Conservation (phyloP, 2,329 filamentous ascomycete species). For the Diatrype stigma region DNA sequence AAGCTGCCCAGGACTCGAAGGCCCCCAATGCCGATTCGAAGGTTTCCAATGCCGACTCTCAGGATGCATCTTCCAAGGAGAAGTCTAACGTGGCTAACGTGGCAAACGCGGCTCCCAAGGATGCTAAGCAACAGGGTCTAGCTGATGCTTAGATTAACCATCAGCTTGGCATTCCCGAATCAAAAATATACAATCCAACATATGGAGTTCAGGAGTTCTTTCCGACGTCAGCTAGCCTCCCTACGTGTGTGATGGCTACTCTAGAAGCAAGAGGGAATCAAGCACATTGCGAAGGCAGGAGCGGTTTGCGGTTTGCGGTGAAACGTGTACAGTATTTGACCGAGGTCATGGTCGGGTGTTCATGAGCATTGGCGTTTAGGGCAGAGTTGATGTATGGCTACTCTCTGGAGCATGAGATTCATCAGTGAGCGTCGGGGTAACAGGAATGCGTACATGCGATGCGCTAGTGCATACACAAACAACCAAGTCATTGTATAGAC, state of each 20-base stretch:
- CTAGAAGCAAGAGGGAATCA: background rate
- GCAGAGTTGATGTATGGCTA: background rate
- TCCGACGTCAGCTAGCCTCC: background rate
- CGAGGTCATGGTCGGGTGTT: background rate
- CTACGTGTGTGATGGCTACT: background rate
- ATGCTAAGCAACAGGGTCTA: background rate
- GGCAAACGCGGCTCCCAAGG: background rate
- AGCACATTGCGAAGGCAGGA: background rate
- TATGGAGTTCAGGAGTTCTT: background rate
- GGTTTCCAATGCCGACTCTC: background rate
- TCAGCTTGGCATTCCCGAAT: too few species aligned
- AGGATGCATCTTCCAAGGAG: background rate
- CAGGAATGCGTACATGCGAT: too few species aligned
- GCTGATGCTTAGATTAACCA: background rate
- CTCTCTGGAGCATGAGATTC: background rate
- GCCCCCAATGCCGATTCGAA: background rate
- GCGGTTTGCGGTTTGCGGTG: background rate
- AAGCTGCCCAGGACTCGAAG: constrained; percentile 28
- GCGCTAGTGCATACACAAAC: too few species aligned
- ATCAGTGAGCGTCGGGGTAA: too few species aligned
- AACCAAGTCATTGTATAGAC: too few species aligned
- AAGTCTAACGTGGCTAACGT: background rate
- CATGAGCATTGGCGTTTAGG: background rate
- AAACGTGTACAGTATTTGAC: background rate
- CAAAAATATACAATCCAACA: background rate